Evolutionary conservation across 2,329 filamentous ascomycete genomes (phyloP).

Genomic region (Fusarium veterinarium): DNA sequence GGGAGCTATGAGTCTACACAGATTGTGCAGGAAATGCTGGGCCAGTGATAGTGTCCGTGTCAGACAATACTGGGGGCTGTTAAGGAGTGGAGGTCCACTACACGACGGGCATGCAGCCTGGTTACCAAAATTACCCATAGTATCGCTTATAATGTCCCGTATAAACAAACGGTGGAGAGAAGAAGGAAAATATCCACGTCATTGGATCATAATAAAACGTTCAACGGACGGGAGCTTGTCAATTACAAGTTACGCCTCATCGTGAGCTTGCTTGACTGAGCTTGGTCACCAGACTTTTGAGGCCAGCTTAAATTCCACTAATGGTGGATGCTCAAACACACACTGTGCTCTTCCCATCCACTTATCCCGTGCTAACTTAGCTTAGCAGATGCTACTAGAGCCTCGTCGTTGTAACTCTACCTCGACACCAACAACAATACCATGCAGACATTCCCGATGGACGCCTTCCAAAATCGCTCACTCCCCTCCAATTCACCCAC

Average conservation of each 20-base stretch:
- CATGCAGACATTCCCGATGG: conserved; percentile 35
- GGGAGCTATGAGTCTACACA: conserved; percentile 3
- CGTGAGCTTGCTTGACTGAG: not conserved
- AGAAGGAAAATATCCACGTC: not conserved
- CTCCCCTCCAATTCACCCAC: conserved; percentile 30
- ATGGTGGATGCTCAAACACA: conserved; percentile 13
- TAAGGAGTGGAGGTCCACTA: conserved; percentile 15
- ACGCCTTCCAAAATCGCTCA: conserved; percentile 38
- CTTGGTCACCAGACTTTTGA: conserved; percentile 19
- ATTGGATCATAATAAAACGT: not conserved
- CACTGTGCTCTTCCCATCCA: conserved; percentile 29
- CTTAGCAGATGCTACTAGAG: conserved; percentile 18
- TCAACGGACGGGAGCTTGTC: not conserved
- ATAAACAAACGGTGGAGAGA: not conserved
- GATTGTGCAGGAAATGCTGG: conserved; percentile 10
- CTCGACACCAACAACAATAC: conserved; percentile 33
- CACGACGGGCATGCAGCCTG: conserved; percentile 12
- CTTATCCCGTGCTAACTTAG: conserved; percentile 10
- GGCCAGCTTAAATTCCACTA: conserved; percentile 22
- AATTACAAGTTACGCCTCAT: not conserved
- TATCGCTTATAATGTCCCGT: not conserved
- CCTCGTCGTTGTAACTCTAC: conserved; percentile 37
- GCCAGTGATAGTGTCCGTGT: conserved; percentile 19
- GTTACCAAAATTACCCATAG: not conserved
- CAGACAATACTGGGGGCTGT: conserved; percentile 16